These are phyloP conservation scores for Truncatella angustata DNA, from an alignment of 2,329 filamentous ascomycete genomes.

Conservation along the genomic window DNA sequence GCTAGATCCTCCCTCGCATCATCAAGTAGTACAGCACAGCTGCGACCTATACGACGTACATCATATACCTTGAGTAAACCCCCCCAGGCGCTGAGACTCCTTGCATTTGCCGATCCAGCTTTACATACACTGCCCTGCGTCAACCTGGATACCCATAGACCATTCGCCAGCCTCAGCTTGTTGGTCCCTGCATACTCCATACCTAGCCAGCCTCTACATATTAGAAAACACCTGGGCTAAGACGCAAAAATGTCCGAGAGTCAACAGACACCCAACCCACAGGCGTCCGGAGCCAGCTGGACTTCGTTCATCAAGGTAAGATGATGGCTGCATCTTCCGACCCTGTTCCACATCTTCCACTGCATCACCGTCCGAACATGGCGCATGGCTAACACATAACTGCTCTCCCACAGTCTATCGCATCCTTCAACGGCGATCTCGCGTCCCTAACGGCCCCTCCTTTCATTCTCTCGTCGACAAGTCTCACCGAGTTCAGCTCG, in stretches of 20 bases:
- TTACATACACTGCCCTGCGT: too few relatives aligned
- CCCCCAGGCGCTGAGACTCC: too few relatives aligned
- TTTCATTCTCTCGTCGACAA: constrained; percentile 46
- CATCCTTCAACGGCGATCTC: constrained; percentile 46
- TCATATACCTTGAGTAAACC: too few relatives aligned
- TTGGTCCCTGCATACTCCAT: background rate
- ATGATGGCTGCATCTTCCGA: background rate
- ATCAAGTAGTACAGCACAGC: too few relatives aligned
- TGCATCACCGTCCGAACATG: background rate
- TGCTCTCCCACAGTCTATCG: constrained; percentile 24
- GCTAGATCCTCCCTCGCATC: too few relatives aligned
- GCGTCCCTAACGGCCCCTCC: constrained; percentile 51
- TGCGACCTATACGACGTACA: too few relatives aligned
- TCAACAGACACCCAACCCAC: constrained; percentile 19
- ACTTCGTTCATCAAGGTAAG: constrained; percentile 30
- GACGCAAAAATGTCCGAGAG: constrained; percentile 4
- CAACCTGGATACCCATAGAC: too few relatives aligned
- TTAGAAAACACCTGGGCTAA: background rate
- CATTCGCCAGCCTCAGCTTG: background rate
- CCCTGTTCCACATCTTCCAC: background rate
- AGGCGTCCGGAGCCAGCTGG: constrained; percentile 30
- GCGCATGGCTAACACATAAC: background rate
- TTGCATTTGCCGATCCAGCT: too few relatives aligned
- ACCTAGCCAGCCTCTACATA: background rate
- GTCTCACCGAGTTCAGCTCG: constrained; percentile 47